Base-by-base conservation (phyloP, 257 asterid genomes). In the Penstemon eatonii region DNA sequence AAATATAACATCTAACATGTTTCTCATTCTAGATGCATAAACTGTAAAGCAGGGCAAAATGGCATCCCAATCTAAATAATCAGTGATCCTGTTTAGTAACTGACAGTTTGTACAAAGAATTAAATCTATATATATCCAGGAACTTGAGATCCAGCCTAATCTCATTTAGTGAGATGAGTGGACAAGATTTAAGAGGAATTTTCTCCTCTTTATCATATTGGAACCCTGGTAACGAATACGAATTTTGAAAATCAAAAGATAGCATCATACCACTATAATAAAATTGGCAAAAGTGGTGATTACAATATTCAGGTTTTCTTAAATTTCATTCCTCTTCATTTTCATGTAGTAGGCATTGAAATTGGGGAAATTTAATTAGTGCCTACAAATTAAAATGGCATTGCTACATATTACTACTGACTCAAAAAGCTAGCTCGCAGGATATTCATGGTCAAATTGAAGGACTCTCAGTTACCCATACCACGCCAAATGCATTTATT, bases 1-100 rank as follows among this genome's bases (percentile, higher is more conserved):
- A 42, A 69, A 68, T 33, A 65, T 10, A 45, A 41, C 4, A 36
- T 25, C 8, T 40, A 2, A 10, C 49, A 43, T 54, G 52, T 36
- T 49, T 37, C 9, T 49, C 11, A 49, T 49, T 36, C 61, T 45
- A 44, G 62, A 18, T 10, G 40, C 6, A 54, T 8, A 3, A 56
- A 8, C 67, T 37, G 69, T 56, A 67, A 79, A 53, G 4, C 12
- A 25, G 45, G 44, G 38, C 70, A 63, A 62, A 55, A 25, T 39
- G 19, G 15, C 10, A 46, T 49, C 38, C 11, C 38, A 46, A 40
- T 45, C 41, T 47, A 58, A 15, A 62, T 37, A 53, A 38, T n/a
- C 18, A 37, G 46, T 11, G 15, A 60, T 7, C 40, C 15, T 15
- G 46, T 44, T 46, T 36, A 46, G 40, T 0, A 52, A 67, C 11